These are phyloP conservation scores for Phytophthora multivora DNA, from an alignment of 352 stramenopile species.

Conservation along the genomic window DNA sequence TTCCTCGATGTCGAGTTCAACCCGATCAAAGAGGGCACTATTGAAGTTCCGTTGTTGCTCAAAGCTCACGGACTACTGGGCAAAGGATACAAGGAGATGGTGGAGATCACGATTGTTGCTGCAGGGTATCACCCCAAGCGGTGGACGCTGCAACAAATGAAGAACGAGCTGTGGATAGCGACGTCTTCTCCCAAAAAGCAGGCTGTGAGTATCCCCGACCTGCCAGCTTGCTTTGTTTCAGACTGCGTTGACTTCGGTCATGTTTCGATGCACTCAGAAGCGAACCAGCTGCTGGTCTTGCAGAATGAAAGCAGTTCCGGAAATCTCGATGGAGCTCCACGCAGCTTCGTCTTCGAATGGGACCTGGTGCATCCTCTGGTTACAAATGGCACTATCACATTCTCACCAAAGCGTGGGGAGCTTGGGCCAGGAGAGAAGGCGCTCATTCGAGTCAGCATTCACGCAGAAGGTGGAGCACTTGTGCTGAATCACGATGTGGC, in stretches of 20 bases:
- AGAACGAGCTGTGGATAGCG: conserved; percentile 24
- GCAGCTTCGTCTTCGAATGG: conserved; percentile 59
- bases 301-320: conserved; percentile 38
- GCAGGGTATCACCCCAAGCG: conserved; percentile 59
- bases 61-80: conserved; percentile 78
- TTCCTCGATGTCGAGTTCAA: conserved; percentile 83
- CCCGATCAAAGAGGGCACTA: conserved; percentile 59
- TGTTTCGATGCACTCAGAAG: conserved; percentile 55
- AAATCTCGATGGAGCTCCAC: conserved; percentile 1
- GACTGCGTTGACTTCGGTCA: conserved; percentile 70
- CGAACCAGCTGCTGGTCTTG: conserved; percentile 55
- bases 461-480: conserved; percentile 40
- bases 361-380: conserved; percentile 62
- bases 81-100: conserved; percentile 62
- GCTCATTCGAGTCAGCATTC: conserved; percentile 61
- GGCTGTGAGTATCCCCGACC: conserved; percentile 37
- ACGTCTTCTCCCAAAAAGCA: conserved; percentile 36
- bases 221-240: conserved; percentile 49
- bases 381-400: conserved; percentile 45
- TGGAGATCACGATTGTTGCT: conserved; percentile 66
- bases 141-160: conserved; percentile 43
- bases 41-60: conserved; percentile 61
- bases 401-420: conserved; percentile 56
- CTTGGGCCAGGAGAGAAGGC: conserved; percentile 50
- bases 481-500: conserved; percentile 75